Conservation (phyloP, 306 rosid genomes). For the Rosa multiflora region DNA sequence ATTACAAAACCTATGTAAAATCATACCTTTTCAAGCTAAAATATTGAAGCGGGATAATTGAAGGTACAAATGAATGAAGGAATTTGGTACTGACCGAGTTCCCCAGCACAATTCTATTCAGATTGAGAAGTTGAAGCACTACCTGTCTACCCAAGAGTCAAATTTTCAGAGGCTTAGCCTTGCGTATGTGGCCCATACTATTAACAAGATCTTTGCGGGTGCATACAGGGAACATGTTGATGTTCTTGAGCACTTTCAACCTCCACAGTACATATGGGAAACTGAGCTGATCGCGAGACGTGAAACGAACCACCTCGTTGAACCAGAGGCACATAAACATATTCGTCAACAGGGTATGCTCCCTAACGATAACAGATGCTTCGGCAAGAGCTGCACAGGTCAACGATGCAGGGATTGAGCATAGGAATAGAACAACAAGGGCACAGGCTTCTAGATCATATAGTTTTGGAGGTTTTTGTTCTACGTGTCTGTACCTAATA, state of each 20-base stretch:
- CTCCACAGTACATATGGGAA: constrained; percentile 92
- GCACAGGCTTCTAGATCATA: neutral
- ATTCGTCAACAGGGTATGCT: constrained; percentile 67
- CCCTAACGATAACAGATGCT: constrained; percentile 86
- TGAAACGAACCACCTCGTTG: constrained; percentile 89
- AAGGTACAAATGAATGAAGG: constrained; percentile 16
- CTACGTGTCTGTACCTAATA: too few relatives aligned
- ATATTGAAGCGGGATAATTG: neutral
- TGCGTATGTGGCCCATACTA: constrained; percentile 93
- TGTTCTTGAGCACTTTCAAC: constrained; percentile 56
- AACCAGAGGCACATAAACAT: constrained; percentile 90
- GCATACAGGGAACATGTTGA: constrained; percentile 86
- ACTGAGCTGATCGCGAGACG: constrained; percentile 95
- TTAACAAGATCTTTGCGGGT: constrained; percentile 96
- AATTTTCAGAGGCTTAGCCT: constrained; percentile 75
- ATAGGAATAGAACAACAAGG: neutral
- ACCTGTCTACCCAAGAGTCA: constrained; percentile 20
- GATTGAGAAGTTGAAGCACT: neutral
- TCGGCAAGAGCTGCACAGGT: constrained; percentile 73
- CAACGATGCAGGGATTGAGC: constrained; percentile 17
- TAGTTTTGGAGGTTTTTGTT: neutral
- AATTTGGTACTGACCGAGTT: neutral
- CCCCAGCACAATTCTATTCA: neutral
- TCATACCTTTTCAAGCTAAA: neutral
- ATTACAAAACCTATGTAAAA: neutral